Evolutionary conservation across 768 basidiomycete species (phyloP), one percentile per base, ranked within the genome.

Genomic region (Boletus eberwhitei): DNA sequence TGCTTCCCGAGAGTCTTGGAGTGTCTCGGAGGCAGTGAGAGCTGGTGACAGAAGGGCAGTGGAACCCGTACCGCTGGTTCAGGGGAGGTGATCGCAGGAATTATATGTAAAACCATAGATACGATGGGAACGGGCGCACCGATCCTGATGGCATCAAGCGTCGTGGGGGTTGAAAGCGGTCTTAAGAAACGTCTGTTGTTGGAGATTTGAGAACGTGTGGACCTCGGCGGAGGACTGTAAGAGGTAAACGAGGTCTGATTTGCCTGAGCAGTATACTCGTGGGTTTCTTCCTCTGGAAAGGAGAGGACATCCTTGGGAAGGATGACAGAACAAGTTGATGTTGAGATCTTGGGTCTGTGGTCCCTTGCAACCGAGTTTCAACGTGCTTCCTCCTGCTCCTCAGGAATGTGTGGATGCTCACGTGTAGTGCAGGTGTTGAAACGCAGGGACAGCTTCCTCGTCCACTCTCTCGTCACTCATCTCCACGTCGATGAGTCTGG

Each of bases 271-370:
- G 59, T 61, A 29, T 24, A 57, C 21, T 49, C n/a, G 42, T 40
- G n/a, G 7, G 19, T 45, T 1, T 56, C 60, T 17, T 62, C 64
- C 19, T 53, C 50, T 4, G 37, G 40, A 32, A 52, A 52, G 19
- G 46, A 35, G 8, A n/a, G 32, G 34, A 29, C 62, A 38, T 60
- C n/a, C 16, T 64, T 66, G 14, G 69, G 60, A 36, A 62, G 59
- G n/a, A 71, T 67, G 1, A 66, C 66, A 19, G 79, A 80, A 16
- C 77, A 65, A 6, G 57, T 62, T 13, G 57, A 64, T 9, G 60
- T 65, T 2, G 58, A 62, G 16, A 40, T 43, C 26, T 58, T 57
- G 39, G 64, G 53, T 41, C 60, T 57, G 21, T 64, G 55, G 38
- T 58, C 54, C 49, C 54, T 58, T 24, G 69, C 65, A 11, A 57